phyloP scores from a whole-genome alignment of 768 basidiomycete genomes.

The Hydnum rufescens region DNA sequence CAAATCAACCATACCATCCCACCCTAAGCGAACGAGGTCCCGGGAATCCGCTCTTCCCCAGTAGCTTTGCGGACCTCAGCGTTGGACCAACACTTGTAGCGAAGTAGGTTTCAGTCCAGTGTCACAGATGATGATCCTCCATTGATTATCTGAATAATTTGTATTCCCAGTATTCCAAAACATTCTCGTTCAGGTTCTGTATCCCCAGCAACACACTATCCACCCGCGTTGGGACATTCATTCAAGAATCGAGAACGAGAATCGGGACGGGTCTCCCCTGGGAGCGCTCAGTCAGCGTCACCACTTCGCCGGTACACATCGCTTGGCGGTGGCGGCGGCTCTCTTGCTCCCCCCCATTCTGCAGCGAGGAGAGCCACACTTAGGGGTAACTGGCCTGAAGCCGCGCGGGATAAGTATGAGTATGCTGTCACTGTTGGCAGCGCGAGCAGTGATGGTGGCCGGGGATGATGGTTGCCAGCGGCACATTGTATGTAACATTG shows the following conservation, averaged over 20 bases:
- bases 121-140: background rate
- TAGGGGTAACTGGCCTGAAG: conserved; percentile 5
- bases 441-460: conserved; percentile 3
- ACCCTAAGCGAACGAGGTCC: conserved; percentile 31
- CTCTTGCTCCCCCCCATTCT: no score
- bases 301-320: conserved; percentile 2
- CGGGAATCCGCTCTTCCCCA: conserved; percentile 66
- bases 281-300: background rate
- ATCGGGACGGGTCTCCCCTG: conserved; percentile 1
- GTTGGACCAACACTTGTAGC: conserved; percentile 43
- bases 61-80: conserved; percentile 51
- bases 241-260: background rate
- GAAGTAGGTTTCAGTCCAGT: conserved; percentile 21
- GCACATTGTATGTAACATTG: no score
- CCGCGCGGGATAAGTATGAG: background rate
- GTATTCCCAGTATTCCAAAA: background rate
- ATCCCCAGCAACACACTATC: background rate
- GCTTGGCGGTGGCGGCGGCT: background rate
- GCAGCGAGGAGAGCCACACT: no score
- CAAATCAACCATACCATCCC: conserved; percentile 1
- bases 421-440: conserved; percentile 10
- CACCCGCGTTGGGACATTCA: background rate
- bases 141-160: background rate
- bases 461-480: no score
- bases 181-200: background rate